Conservation (phyloP, 108 stramenopile species). For the Craspedostauros australis region DNA sequence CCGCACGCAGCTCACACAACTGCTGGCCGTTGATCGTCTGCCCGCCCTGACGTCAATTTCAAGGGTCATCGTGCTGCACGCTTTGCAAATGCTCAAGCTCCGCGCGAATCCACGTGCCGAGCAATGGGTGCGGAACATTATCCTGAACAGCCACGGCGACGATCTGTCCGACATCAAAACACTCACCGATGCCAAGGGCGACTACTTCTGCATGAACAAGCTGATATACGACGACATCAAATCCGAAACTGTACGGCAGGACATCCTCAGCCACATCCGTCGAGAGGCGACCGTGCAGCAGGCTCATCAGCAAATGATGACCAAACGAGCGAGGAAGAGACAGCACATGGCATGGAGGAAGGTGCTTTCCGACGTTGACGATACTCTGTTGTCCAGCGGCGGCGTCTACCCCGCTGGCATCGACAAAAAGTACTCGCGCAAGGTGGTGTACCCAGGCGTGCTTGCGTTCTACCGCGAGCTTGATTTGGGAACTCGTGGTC, state of each 20-base stretch:
- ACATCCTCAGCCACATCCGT: constrained; percentile 88
- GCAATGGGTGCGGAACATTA: constrained; percentile 89
- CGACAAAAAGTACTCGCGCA: constrained; percentile 78
- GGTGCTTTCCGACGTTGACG: constrained; percentile 96
- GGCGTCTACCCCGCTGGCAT: constrained; percentile 95
- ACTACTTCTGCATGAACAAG: constrained; percentile 90
- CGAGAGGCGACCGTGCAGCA: constrained; percentile 91
- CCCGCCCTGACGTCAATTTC: constrained; percentile 66
- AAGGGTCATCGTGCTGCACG: constrained; percentile 73
- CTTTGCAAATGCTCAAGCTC: constrained; percentile 76
- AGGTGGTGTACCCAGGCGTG: constrained; percentile 94
- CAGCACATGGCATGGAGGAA: constrained; percentile 85
- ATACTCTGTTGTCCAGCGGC: constrained; percentile 91
- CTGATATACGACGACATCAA: constrained; percentile 93
- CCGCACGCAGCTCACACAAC: constrained; percentile 80
- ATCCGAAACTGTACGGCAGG: constrained; percentile 75
- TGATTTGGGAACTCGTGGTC: constrained; percentile 85
- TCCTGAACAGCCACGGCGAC: constrained; percentile 86
- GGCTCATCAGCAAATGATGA: constrained; percentile 70
- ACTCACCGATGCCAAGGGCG: constrained; percentile 89
- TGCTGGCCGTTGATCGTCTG: constrained; percentile 81
- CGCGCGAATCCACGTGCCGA: constrained; percentile 84
- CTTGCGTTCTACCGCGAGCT: constrained; percentile 95
- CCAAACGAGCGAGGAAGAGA: constrained; percentile 42
- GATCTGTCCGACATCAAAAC: constrained; percentile 93